These are phyloP conservation scores for Xylaria sp. DNA, from an alignment of 2,329 filamentous ascomycete species.

Conservation along the genomic window DNA sequence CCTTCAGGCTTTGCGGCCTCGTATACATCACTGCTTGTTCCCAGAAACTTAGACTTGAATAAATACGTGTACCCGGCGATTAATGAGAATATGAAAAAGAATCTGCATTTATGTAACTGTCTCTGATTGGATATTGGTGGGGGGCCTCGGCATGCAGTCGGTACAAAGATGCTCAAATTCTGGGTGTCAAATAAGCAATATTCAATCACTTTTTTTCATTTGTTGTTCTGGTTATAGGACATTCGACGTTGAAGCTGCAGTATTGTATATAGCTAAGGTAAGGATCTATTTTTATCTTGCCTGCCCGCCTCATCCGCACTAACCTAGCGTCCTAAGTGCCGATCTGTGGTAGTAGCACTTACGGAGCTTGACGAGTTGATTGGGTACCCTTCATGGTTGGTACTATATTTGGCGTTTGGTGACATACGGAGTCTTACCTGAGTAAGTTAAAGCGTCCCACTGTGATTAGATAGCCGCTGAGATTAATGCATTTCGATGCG, in stretches of 20 bases:
- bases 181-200: too few relatives aligned
- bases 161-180: too few relatives aligned
- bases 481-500: slow-evolving; percentile 16
- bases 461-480: slow-evolving; percentile 25
- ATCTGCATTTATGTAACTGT: not conserved
- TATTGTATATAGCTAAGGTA: too few relatives aligned
- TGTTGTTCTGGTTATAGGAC: too few relatives aligned
- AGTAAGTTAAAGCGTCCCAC: not conserved
- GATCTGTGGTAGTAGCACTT: slow-evolving; percentile 9
- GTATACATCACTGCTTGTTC: not conserved
- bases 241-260: not conserved
- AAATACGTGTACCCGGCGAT: not conserved
- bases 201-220: too few relatives aligned
- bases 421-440: not conserved
- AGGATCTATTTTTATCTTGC: slow-evolving; percentile 10
- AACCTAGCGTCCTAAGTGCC: not conserved
- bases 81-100: slow-evolving; percentile 1
- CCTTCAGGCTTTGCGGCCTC: not conserved
- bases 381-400: not conserved
- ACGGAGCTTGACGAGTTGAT: not conserved
- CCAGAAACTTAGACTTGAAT: not conserved
- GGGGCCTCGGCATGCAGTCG: not conserved
- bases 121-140: not conserved
- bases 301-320: not conserved
- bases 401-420: slow-evolving; percentile 27